Evolutionary conservation across 768 basidiomycete species (phyloP).

Genomic region (Leccinum arenicola): DNA sequence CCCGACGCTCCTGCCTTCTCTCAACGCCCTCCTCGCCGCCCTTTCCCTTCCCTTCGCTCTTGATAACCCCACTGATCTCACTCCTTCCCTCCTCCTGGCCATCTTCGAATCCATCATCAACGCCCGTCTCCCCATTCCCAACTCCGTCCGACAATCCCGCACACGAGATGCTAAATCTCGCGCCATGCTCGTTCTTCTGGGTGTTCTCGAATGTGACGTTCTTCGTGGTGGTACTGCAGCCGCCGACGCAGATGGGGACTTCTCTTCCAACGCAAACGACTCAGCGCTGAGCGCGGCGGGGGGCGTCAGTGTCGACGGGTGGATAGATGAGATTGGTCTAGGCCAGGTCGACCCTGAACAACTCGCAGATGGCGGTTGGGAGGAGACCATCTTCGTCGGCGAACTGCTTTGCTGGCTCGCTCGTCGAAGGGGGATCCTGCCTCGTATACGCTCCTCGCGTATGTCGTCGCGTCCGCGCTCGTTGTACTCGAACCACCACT

Average conservation of each 20-base stretch:
- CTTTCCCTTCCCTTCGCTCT: conserved; percentile 47
- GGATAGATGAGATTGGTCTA: conserved; percentile 56
- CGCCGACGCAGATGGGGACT: background rate
- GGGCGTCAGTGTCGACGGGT: conserved; percentile 28
- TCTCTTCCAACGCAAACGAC: conserved; percentile 30
- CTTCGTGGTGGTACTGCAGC: conserved; percentile 46
- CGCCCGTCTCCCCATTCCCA: conserved; percentile 48
- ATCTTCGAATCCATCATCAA: conserved; percentile 63
- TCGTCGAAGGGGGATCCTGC: conserved; percentile 37
- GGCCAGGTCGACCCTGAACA: conserved; percentile 61
- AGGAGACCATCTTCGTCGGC: conserved; percentile 64
- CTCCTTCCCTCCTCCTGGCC: conserved; percentile 67
- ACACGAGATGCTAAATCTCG: conserved; percentile 46
- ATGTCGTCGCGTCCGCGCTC: conserved; percentile 10
- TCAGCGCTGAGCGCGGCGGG: conserved; percentile 16
- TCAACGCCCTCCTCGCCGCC: conserved; percentile 47
- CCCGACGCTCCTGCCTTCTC: conserved; percentile 20
- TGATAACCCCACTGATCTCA: conserved; percentile 57
- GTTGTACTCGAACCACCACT: conserved; percentile 19
- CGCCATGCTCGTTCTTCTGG: conserved; percentile 73
- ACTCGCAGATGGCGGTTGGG: conserved; percentile 62
- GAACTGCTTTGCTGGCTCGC: conserved; percentile 72
- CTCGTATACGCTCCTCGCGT: conserved; percentile 8
- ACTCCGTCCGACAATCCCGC: conserved; percentile 36
- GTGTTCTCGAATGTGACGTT: conserved; percentile 67